Percentiles rank a stretch among this genome's conserved stretches.
phyloP scores from a whole-genome alignment of 2,329 filamentous ascomycete species.

The Fusarium globosum region DNA sequence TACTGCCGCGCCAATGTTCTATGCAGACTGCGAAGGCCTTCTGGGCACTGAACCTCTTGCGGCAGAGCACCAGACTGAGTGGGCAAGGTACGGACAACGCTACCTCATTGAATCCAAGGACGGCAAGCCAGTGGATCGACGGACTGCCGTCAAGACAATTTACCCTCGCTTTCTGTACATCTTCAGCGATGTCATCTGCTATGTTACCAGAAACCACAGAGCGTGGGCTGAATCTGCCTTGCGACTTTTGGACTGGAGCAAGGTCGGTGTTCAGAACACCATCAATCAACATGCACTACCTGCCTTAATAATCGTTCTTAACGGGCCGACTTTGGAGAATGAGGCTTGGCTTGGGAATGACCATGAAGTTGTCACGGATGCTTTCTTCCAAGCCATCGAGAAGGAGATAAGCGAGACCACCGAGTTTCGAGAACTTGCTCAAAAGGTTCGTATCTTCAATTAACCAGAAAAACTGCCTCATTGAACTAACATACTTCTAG shows the following conservation, averaged over 20 bases:
- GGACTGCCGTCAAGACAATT: not conserved
- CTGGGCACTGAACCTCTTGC: not conserved
- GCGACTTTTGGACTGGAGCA: not conserved
- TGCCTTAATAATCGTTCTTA: not conserved
- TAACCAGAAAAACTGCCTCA: fast-evolving
- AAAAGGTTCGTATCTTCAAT: not conserved
- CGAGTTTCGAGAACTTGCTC: not conserved
- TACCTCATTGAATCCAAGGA: not conserved
- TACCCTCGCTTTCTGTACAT: not conserved
- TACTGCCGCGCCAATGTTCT: not conserved
- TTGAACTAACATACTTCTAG: not conserved
- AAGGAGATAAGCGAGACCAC: not conserved
- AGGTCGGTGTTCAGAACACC: not conserved
- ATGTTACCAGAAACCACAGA: not conserved
- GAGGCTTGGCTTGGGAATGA: not conserved
- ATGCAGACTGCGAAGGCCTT: not conserved
- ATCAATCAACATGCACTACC: not conserved
- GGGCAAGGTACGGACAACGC: not conserved
- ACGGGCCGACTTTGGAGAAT: not conserved
- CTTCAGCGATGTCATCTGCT: not conserved
- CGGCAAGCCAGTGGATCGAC: not conserved
- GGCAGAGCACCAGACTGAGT: not conserved
- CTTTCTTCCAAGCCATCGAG: not conserved
- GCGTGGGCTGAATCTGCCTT: not conserved
- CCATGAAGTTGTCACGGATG: not conserved